Evolutionary conservation across 1,139 yeast genomes (phyloP).

Genomic region (Scheffersomyces insectosa): DNA sequence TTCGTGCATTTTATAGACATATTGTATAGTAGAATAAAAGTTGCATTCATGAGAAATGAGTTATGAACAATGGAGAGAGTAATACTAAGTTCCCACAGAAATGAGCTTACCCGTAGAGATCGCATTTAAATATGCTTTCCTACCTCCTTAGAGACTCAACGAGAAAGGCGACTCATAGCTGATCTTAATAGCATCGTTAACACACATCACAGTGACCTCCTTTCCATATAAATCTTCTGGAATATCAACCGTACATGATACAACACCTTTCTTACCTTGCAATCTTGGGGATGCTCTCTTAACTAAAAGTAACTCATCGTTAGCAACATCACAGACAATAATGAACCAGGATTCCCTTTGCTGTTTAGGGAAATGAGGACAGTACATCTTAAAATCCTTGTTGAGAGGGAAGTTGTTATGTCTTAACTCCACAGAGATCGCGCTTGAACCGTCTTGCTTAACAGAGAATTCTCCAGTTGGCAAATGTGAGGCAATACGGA

Average conservation of each 20-base stretch:
- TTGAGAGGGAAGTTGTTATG: constrained; percentile 59
- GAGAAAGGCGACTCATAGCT: constrained; percentile 24
- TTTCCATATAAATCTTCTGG: constrained; percentile 51
- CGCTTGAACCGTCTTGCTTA: constrained; percentile 30
- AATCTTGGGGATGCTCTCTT: constrained; percentile 68
- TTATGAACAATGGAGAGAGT: not conserved
- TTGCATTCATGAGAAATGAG: no score
- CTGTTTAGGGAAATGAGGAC: constrained; percentile 83
- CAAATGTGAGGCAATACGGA: constrained; percentile 43
- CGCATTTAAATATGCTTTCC: not conserved
- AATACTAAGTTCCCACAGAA: not conserved
- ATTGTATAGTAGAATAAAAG: constrained; percentile 11
- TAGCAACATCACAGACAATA: constrained; percentile 51
- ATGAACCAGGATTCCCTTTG: constrained; percentile 96
- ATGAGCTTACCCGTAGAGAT: not conserved
- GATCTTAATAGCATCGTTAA: constrained; percentile 71
- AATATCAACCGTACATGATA: constrained; percentile 46
- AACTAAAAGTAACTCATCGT: constrained; percentile 54
- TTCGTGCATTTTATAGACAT: constrained; percentile 4
- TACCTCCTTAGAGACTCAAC: not conserved
- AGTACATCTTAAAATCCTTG: constrained; percentile 63
- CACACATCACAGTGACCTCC: constrained; percentile 44
- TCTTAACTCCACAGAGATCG: constrained; percentile 45
- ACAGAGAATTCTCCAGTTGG: constrained; percentile 47
- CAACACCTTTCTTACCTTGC: constrained; percentile 43